Evolutionary conservation across 352 stramenopile species (phyloP).

Genomic region (Globisporangium recalcitrans): DNA sequence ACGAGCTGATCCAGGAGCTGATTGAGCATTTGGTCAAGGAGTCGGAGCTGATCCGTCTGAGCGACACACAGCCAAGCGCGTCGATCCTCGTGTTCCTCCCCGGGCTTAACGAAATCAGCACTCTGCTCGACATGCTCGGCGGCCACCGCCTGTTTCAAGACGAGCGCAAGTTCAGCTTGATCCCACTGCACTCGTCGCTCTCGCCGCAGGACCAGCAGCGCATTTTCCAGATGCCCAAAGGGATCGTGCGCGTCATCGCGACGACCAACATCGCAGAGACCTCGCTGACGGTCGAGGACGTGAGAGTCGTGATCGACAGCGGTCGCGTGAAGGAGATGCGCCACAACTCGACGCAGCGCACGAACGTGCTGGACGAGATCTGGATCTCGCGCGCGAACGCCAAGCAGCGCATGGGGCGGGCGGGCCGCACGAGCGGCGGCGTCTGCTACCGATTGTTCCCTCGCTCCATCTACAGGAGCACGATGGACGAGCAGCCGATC

Average conservation of each 20-base stretch:
- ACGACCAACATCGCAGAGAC: constrained; percentile 98
- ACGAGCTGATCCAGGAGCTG: constrained; percentile 89
- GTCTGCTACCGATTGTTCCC: constrained; percentile 89
- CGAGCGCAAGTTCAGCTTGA: constrained; percentile 54
- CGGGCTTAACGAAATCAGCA: constrained; percentile 92
- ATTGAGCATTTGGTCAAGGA: constrained; percentile 77
- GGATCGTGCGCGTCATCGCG: constrained; percentile 91
- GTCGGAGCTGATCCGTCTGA: constrained; percentile 29
- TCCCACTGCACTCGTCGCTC: constrained; percentile 93
- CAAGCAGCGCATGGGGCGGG: constrained; percentile 86
- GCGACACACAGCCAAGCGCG: constrained; percentile 26
- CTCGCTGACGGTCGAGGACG: constrained; percentile 94
- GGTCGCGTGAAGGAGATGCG: constrained; percentile 92
- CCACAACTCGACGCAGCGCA: constrained; percentile 75
- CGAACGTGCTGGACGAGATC: constrained; percentile 87
- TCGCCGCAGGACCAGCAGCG: constrained; percentile 90
- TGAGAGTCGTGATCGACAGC: constrained; percentile 94
- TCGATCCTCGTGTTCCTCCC: constrained; percentile 96
- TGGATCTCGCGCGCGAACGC: constrained; percentile 89
- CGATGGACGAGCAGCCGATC: constrained; percentile 77
- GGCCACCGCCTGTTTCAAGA: constrained; percentile 49
- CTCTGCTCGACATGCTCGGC: constrained; percentile 64
- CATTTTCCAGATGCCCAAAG: constrained; percentile 81
- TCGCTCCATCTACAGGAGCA: constrained; percentile 59
- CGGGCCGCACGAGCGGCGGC: constrained; percentile 89